Base-by-base conservation (phyloP, 2,329 filamentous ascomycete species). In the Scedosporium dehoogii region DNA sequence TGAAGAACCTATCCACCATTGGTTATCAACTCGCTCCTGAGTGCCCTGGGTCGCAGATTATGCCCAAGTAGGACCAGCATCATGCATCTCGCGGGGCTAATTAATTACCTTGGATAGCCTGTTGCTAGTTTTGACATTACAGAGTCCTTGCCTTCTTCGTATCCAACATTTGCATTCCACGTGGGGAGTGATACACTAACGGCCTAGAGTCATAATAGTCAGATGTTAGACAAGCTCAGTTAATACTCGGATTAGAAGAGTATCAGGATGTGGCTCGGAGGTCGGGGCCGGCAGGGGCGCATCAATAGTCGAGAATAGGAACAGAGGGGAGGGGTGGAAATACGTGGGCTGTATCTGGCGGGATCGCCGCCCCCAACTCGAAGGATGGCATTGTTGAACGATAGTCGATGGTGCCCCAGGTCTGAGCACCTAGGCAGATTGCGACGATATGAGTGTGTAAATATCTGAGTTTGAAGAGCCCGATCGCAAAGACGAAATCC, bases 161-260 rank as follows among this genome's bases (percentile, higher is more conserved):
- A 99, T 48, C 86, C 93, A 46, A 99, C 81, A 70, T 96, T 97
- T 67, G 92, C 81, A 67, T 81, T 82, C 94, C 94, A 99, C 76
- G 92, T 96, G 46, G 94, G 94, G 27, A 99, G 79, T 16, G 94
- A 97, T 51, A 97, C 93, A 73, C 93, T 97, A 67, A 97, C 91
- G 66, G 93, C 94, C 92, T 97, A 61, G 2, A 21, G 27, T 27
- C 18, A 9, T 27, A 14, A 14, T 27, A 25, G 18, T 25, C 33
- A 2, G 23, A 23, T 55, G 51, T 55, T 55, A 55, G 23, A 38
- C 33, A 38, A 38, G 33, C 33, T 38, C 33, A 38, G 33, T 38
- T 38, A 38, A 38, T 38, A 38, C 33, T 38, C 33, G 33, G 10
- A 4, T 38, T 38, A 10, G 33, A 38, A 38, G 33, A 38, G 33